Base-by-base conservation (phyloP, 2,329 filamentous ascomycete species). In the Diaporthe nobilis region DNA sequence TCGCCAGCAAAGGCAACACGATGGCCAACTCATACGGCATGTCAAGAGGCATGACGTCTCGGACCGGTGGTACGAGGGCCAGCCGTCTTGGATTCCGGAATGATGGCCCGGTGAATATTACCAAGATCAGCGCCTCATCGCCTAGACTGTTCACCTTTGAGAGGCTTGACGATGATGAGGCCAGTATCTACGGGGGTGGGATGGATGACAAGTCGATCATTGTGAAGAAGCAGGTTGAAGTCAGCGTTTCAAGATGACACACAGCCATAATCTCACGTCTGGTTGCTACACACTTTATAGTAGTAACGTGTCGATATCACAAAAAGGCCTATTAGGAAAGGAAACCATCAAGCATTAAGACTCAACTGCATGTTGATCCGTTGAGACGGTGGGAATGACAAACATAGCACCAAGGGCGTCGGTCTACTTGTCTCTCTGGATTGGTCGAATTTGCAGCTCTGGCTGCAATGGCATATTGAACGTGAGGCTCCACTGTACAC, bases 171-270 rank as follows among this genome's bases (percentile, higher is more conserved):
- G 74, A 75, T 31, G 42, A 55, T 12, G 71, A 75, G 8, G 70
- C 65, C n/a, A 73, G 70, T 7, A 15, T 58, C 22, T 61, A 63
- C 9, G 70, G 58, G 28, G 28, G 51, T 37, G 70, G 55, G 22
- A 20, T 70, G 37, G 74, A 73, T 39, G 74, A 75, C 51, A 73
- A 58, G 53, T 44, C 74, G 13, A 75, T 75, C 37, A 10, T 75
- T 51, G 74, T 75, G 31, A 73, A 73, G 70, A 75, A 71, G 3
- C 70, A 75, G 61, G 58, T 75, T 20, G 63, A 55, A 20, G 60
- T 75, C 47, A 75, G 63, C 31, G 15, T 68, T n/a, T 25, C 63
- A 7, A 28, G 51, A 28, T 17, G 5, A 44, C 28, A 44, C 17
- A 20, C 17, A 44, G 42, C 42, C 15, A 8, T 20, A 8, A 44